These are phyloP conservation scores for Suillus subluteus DNA, from an alignment of 768 basidiomycete species.

Conservation along the genomic window DNA sequence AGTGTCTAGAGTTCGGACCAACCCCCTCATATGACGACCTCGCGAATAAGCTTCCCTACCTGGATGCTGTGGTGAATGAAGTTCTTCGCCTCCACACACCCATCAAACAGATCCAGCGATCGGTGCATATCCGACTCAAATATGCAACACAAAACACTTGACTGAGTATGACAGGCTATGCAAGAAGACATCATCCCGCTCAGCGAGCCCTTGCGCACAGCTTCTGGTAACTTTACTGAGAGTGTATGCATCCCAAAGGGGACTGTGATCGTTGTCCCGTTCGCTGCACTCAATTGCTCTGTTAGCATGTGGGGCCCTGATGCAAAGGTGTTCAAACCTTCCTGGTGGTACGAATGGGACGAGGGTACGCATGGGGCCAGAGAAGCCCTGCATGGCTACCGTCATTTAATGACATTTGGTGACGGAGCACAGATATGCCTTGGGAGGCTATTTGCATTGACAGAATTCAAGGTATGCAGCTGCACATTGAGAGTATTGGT, in stretches of 20 bases:
- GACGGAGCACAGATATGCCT: slow-evolving; percentile 50
- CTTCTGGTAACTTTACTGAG: slow-evolving; percentile 31
- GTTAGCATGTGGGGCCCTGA: slow-evolving; percentile 48
- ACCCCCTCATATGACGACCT: slow-evolving; percentile 46
- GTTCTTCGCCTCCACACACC: slow-evolving; percentile 42
- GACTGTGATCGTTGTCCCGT: slow-evolving; percentile 40
- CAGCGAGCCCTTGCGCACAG: slow-evolving; percentile 31
- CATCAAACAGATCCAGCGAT: slow-evolving; percentile 32
- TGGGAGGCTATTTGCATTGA: slow-evolving; percentile 46
- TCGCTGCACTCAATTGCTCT: slow-evolving; percentile 44
- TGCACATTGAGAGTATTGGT: neutral
- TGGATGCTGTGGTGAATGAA: slow-evolving; percentile 46
- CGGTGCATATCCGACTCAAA: slow-evolving; percentile 27
- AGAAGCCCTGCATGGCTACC: slow-evolving; percentile 39
- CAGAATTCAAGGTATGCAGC: slow-evolving; percentile 42
- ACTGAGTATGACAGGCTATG: slow-evolving; percentile 30
- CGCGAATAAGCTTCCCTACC: slow-evolving; percentile 39
- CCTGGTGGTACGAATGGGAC: slow-evolving; percentile 42
- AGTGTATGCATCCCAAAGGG: slow-evolving; percentile 43
- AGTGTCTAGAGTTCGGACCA: slow-evolving; percentile 26
- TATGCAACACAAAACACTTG: neutral
- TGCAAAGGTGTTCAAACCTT: slow-evolving; percentile 45
- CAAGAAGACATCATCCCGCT: slow-evolving; percentile 45
- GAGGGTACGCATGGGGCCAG: slow-evolving; percentile 25
- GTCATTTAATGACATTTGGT: slow-evolving; percentile 46